Conservation (phyloP, 345 rosid genomes). For the Aegle marmelos region DNA sequence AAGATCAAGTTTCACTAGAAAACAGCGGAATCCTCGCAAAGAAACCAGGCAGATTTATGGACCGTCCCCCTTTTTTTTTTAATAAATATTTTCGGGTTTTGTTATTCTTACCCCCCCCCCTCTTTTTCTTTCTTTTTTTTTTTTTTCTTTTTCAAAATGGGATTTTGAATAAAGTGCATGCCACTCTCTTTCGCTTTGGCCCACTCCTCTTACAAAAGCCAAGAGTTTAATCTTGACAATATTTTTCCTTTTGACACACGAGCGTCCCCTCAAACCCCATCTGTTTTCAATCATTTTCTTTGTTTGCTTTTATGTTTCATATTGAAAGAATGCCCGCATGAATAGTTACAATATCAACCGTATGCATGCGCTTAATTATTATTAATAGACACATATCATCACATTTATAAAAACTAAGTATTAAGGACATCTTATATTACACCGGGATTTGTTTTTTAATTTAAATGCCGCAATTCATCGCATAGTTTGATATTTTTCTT, state of each 20-base stretch:
- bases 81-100: no score
- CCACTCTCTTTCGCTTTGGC: neutral
- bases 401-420: no score
- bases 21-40: conserved; percentile 46
- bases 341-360: no score
- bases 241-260: conserved; percentile 17
- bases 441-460: no score
- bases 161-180: conserved; percentile 4
- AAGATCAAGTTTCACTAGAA: neutral
- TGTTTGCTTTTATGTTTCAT: neutral
- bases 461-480: no score
- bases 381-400: no score
- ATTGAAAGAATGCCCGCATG: no score
- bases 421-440: no score
- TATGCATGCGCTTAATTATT: no score
- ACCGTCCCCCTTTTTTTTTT: conserved; percentile 23
- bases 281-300: conserved; percentile 8
- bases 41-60: conserved; percentile 38
- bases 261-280: conserved; percentile 7
- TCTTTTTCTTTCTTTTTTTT: no score
- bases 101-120: rapidly evolving
- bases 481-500: no score
- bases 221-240: conserved; percentile 1
- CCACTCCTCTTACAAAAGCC: conserved; percentile 7
- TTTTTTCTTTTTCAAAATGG: neutral